These are phyloP conservation scores for Fusarium sp. DNA, from an alignment of 2,329 filamentous ascomycete species.

Conservation along the genomic window DNA sequence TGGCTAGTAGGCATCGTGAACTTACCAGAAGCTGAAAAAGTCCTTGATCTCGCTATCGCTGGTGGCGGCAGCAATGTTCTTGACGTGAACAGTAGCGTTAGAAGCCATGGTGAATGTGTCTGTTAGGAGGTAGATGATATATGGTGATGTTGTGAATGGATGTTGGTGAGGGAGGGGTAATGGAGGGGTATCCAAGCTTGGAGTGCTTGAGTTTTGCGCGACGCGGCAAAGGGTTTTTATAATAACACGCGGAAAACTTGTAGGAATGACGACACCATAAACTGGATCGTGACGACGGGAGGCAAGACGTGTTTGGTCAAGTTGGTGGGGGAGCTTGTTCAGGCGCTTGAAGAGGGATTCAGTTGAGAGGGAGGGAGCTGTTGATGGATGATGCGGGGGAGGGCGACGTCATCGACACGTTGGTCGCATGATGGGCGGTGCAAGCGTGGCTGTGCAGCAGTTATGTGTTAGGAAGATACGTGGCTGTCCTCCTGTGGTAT, in stretches of 20 bases:
- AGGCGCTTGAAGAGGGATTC: slow-evolving; percentile 5
- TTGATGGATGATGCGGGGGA: slow-evolving; percentile 40
- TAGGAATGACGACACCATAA: slow-evolving; percentile 38
- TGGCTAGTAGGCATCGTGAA: not conserved
- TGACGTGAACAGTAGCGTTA: slow-evolving; percentile 81
- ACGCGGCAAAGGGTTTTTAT: slow-evolving; percentile 21
- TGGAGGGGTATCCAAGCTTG: slow-evolving; percentile 34
- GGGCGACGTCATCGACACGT: slow-evolving; percentile 46
- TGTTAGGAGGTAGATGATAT: not conserved
- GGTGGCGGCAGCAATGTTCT: slow-evolving; percentile 86
- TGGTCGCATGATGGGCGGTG: slow-evolving; percentile 41
- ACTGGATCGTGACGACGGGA: slow-evolving; percentile 30
- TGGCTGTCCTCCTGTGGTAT: not conserved
- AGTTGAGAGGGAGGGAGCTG: slow-evolving; percentile 38
- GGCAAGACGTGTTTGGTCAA: slow-evolving; percentile 31
- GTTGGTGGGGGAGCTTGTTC: slow-evolving; percentile 21
- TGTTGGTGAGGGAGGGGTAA: slow-evolving; percentile 7
- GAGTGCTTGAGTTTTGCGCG: not conserved
- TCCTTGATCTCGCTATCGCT: slow-evolving; percentile 92
- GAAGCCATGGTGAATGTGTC: slow-evolving; percentile 62
- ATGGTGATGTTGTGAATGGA: slow-evolving; percentile 1
- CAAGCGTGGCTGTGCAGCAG: slow-evolving; percentile 35
- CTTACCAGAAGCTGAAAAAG: slow-evolving; percentile 97
- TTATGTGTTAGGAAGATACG: slow-evolving; percentile 25
- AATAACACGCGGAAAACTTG: slow-evolving; percentile 16